Evolutionary conservation across 2,329 filamentous ascomycete species (phyloP).

Genomic region (Ceratocystis smalleyi): DNA sequence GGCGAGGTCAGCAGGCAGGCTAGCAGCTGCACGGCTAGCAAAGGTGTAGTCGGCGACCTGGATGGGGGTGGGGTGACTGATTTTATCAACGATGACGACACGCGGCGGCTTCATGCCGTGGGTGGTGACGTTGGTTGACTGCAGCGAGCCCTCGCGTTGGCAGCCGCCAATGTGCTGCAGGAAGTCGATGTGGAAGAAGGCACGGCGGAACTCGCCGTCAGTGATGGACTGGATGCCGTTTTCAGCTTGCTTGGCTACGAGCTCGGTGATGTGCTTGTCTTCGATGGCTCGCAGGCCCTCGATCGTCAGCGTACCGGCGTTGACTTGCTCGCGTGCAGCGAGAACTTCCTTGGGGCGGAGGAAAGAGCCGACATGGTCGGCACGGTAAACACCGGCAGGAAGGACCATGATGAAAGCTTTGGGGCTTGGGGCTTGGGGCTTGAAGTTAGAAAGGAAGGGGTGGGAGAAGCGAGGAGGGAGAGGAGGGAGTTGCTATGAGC

Average conservation of each 20-base stretch:
- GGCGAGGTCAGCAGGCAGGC: constrained; percentile 28
- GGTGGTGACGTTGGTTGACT: constrained; percentile 27
- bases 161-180: constrained; percentile 33
- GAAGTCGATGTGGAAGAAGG: constrained; percentile 35
- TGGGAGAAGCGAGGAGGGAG: not conserved
- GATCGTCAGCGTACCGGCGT: constrained; percentile 17
- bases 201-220: constrained; percentile 51
- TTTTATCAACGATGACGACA: constrained; percentile 26
- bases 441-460: not conserved
- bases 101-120: constrained; percentile 24
- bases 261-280: constrained; percentile 47
- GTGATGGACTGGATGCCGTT: constrained; percentile 48
- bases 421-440: not conserved
- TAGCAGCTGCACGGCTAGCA: constrained; percentile 31
- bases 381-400: constrained; percentile 15
- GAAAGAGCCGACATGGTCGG: constrained; percentile 17
- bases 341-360: constrained; percentile 13
- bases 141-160: constrained; percentile 25
- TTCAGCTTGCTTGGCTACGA: constrained; percentile 49
- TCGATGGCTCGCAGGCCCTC: constrained; percentile 31
- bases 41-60: constrained; percentile 31
- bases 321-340: constrained; percentile 14
- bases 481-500: not conserved
- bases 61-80: constrained; percentile 28
- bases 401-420: constrained; percentile 8